Conservation (phyloP, 2,329 filamentous ascomycete genomes). For the Fusarium sp. region DNA sequence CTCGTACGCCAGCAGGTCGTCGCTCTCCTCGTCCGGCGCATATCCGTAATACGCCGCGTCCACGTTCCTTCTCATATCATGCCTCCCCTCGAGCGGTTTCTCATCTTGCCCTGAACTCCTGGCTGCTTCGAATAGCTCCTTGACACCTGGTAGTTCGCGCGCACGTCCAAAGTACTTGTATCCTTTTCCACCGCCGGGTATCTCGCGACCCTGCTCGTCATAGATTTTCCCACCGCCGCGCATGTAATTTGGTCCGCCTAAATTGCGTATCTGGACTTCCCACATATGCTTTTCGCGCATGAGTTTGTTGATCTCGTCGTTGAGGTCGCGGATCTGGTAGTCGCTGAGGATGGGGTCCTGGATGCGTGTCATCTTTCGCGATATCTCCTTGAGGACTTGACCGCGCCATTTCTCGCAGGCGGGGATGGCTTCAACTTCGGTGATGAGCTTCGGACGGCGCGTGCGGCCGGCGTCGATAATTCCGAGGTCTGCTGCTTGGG, state of each 20-base stretch:
- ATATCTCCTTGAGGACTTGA: conserved; percentile 96
- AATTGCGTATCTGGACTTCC: conserved; percentile 94
- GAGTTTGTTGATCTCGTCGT: conserved; percentile 99
- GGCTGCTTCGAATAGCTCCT: conserved; percentile 91
- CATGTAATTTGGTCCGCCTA: conserved; percentile 99
- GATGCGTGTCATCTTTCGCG: conserved; percentile 94
- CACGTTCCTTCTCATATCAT: conserved; percentile 77
- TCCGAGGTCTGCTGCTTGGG: conserved; percentile 93
- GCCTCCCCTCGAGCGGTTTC: conserved; percentile 72
- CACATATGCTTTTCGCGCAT: conserved; percentile 99
- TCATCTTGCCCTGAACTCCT: conserved; percentile 64
- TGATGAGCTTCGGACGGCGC: conserved; percentile 90
- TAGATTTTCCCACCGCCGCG: conserved; percentile 74
- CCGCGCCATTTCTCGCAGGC: conserved; percentile 97
- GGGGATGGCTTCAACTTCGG: conserved; percentile 82
- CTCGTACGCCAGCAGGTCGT: conserved; percentile 81
- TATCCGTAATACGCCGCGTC: conserved; percentile 98
- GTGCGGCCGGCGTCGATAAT: conserved; percentile 94
- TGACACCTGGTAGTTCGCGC: conserved; percentile 89
- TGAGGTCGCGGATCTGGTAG: conserved; percentile 96
- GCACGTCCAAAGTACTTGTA: conserved; percentile 96
- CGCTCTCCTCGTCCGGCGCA: conserved; percentile 90
- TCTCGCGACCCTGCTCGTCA: conserved; percentile 77
- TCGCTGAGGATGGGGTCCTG: conserved; percentile 92
- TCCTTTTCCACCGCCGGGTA: conserved; percentile 80